A percentile compares a stretch with the other conserved stretches of the same genome.
phyloP scores from a whole-genome alignment of 768 basidiomycete species.

The Russula brevipes region DNA sequence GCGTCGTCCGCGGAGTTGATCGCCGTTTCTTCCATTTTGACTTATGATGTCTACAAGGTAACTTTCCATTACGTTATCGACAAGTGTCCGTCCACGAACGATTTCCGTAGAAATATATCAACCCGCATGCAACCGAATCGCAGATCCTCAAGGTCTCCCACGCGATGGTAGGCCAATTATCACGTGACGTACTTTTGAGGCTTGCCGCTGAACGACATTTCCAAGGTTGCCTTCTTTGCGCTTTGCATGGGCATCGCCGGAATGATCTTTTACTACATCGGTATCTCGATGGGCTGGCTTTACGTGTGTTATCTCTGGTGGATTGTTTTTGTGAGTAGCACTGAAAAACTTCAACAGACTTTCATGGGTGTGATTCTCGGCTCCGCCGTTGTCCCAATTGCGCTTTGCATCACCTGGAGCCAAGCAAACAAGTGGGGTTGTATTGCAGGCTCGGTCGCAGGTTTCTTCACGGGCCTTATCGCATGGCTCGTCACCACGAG shows the following conservation, averaged over 20 bases:
- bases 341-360: constrained; percentile 41
- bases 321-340: background rate
- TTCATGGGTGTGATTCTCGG: constrained; percentile 88
- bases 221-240: constrained; percentile 62
- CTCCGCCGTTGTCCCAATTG: constrained; percentile 82
- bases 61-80: background rate
- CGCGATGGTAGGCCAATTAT: constrained; percentile 42
- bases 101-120: constrained; percentile 60
- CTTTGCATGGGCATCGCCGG: constrained; percentile 80
- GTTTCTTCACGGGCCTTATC: constrained; percentile 63
- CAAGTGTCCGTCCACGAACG: background rate
- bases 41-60: constrained; percentile 83
- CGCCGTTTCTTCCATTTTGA: constrained; percentile 77
- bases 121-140: constrained; percentile 69
- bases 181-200: background rate
- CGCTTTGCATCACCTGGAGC: constrained; percentile 77
- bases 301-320: constrained; percentile 51
- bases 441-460: constrained; percentile 63
- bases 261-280: constrained; percentile 83
- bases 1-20: constrained; percentile 89
- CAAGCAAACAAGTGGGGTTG: constrained; percentile 85
- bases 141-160: constrained; percentile 71
- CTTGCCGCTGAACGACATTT: background rate
- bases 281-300: constrained; percentile 91
- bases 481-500: constrained; percentile 85